Base-by-base conservation (phyloP, 306 rosid genomes). In the Nissolia schottii region DNA sequence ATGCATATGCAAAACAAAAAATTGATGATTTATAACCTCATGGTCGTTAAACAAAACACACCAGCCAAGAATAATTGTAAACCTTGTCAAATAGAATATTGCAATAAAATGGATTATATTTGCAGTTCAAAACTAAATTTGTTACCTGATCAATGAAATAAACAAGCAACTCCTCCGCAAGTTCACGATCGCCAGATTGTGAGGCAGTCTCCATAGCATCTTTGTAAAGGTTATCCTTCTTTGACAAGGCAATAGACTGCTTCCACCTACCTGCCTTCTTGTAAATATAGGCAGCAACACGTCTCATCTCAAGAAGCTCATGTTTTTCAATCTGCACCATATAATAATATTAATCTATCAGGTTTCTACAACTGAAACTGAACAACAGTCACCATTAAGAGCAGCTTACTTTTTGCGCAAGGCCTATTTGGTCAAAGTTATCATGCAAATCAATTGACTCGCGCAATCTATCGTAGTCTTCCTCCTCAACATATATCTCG, bases 131-230 rank as follows among this genome's bases (percentile, higher is more conserved):
- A 60, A 58, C 25, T 57, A 22, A 54, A 38, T 63, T 6, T 50
- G 18, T 37, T 78, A 91, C 99, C 96, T 95, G 88, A 72, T 95
- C 99, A 78, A 95, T 95, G 86, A 95, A 95, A 78, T 92, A 95
- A 54, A 95, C 90, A 27, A 95, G 97, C 84, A 95, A 88, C 86
- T 95, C 99, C 82, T 95, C 99, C 0, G 99, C 97, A 74, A 95
- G 96, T 84, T 95, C 97, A 45, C 99, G 99, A 70, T 95, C 99
- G 45, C 99, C 99, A 29, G 99, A 95, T 75, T 95, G 99, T 22
- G 99, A 95, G 48, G 97, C 96, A 54, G 99, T 91, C 90, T 95
- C 99, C 97, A 95, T 95, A 77, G 97, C 97, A 87, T 95, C 99
- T 81, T 88, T 95, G 96, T 95, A 95, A 54, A 95, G 96, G 80